A percentile compares a stretch with the other conserved stretches of the same genome.
These are phyloP conservation scores for Amanita molliuscula DNA, from an alignment of 768 basidiomycete genomes.

Conservation along the genomic window DNA sequence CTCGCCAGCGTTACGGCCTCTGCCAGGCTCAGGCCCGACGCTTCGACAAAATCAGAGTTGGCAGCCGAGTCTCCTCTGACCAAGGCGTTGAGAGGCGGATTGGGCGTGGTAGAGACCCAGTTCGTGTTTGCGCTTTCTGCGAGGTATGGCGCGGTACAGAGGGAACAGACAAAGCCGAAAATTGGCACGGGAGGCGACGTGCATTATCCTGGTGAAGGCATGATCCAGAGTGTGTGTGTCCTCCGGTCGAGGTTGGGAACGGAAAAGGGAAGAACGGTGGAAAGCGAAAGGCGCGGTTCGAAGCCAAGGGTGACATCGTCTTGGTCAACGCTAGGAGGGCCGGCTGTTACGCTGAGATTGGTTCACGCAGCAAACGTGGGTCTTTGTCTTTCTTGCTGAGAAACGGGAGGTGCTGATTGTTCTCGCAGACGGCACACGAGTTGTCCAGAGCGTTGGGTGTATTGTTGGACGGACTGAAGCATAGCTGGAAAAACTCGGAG, in stretches of 20 bases:
- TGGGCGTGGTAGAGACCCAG: conserved; percentile 24
- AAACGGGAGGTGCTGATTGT: not conserved
- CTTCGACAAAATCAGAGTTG: not conserved
- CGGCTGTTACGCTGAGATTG: conserved; percentile 59
- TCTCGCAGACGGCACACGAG: conserved; percentile 58
- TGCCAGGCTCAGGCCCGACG: conserved; percentile 8
- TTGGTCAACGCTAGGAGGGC: conserved; percentile 66
- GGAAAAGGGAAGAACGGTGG: conserved; percentile 6
- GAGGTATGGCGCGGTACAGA: conserved; percentile 6
- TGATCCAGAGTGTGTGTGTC: conserved; percentile 3
- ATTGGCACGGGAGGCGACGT: not conserved
- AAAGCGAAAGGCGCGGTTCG: conserved; percentile 10
- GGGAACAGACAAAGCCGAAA: not conserved
- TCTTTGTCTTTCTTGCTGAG: not conserved
- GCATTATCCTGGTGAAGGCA: not conserved
- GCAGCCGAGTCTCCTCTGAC: not conserved
- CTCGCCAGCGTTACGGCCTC: conserved; percentile 35
- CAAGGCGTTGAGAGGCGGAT: conserved; percentile 19
- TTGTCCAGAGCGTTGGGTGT: conserved; percentile 64
- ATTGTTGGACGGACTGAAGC: conserved; percentile 65
- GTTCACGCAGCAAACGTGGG: conserved; percentile 66
- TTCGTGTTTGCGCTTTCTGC: conserved; percentile 32
- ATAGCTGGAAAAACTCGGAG: conserved; percentile 90
- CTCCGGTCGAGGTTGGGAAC: not conserved
- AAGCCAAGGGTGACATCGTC: conserved; percentile 42